Percentiles rank a stretch among this genome's conserved stretches.
phyloP scores from a whole-genome alignment of 176 grass and related monocot species.

The Areca catechu region DNA sequence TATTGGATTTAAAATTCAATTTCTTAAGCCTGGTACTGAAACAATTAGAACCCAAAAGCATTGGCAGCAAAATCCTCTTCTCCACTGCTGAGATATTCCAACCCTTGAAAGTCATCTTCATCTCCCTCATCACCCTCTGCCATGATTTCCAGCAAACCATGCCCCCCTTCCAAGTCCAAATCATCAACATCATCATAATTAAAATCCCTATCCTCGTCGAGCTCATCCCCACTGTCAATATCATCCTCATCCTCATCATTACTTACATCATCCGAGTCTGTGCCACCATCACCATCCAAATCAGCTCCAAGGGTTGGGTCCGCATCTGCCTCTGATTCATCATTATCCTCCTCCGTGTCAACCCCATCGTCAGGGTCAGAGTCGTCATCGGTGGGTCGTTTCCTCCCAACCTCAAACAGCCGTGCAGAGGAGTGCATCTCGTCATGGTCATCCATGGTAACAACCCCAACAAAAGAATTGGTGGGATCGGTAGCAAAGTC shows the following conservation, averaged over 20 bases:
- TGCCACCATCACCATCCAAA: conserved; percentile 31
- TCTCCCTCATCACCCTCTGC: conserved; percentile 30
- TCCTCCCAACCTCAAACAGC: conserved; percentile 83
- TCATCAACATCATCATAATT: conserved; percentile 46
- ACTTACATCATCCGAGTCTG: conserved; percentile 55
- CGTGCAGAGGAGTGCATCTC: conserved; percentile 79
- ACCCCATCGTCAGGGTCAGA: conserved; percentile 90
- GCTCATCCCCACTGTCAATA: conserved; percentile 47
- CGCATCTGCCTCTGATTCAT: conserved; percentile 54
- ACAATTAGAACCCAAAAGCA: conserved; percentile 13
- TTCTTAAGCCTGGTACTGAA: background rate
- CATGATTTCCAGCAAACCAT: conserved; percentile 53
- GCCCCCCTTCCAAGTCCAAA: conserved; percentile 43
- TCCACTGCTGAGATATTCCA: conserved; percentile 58
- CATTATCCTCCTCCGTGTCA: conserved; percentile 57
- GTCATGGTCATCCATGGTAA: conserved; percentile 89
- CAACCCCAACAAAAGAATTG: conserved; percentile 68
- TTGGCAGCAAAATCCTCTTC: conserved; percentile 37
- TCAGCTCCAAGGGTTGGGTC: conserved; percentile 25
- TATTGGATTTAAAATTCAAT: too few relatives aligned
- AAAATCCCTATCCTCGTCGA: conserved; percentile 51
- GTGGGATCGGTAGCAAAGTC: conserved; percentile 75
- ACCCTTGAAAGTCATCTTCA: conserved; percentile 39
- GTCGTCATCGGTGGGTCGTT: conserved; percentile 78
- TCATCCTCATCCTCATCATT: conserved; percentile 53